These are phyloP conservation scores for Logfia minima DNA, from an alignment of 129 eudicot genomes.

Conservation along the genomic window DNA sequence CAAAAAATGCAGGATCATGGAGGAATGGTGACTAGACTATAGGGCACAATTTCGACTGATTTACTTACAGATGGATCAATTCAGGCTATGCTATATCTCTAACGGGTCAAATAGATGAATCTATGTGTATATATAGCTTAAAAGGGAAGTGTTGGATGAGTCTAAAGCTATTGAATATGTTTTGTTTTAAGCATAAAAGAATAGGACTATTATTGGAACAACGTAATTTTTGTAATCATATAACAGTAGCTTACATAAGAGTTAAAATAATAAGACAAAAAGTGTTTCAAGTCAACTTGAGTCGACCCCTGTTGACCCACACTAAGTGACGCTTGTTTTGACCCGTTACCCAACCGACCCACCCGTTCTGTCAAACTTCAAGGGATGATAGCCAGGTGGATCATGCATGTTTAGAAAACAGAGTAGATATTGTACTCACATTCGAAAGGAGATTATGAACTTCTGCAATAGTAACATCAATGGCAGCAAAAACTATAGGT, in stretches of 20 bases:
- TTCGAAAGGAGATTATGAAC: slow-evolving; percentile 49
- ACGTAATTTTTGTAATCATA: no score
- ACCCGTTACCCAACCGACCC: neutral
- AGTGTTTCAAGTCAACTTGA: neutral
- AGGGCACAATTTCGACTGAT: neutral
- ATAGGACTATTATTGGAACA: no score
- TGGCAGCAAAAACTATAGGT: slow-evolving; percentile 75
- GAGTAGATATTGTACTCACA: slow-evolving; percentile 47
- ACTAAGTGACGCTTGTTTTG: neutral
- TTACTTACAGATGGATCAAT: no score
- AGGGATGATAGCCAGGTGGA: neutral
- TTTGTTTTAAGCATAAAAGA: no score
- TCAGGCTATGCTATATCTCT: neutral
- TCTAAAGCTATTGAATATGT: no score
- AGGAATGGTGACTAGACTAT: neutral
- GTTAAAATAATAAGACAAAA: neutral
- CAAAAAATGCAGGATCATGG: neutral
- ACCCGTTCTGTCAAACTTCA: neutral
- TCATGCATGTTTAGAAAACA: slow-evolving; percentile 4
- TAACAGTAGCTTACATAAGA: neutral
- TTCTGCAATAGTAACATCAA: slow-evolving; percentile 60
- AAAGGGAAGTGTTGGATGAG: no score
- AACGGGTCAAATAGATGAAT: neutral
- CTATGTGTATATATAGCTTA: no score
- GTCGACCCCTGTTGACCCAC: neutral